A percentile compares a stretch with the other conserved stretches of the same genome.
These are phyloP conservation scores for Parietaria judaica DNA, from an alignment of 306 rosid genomes.

Conservation along the genomic window DNA sequence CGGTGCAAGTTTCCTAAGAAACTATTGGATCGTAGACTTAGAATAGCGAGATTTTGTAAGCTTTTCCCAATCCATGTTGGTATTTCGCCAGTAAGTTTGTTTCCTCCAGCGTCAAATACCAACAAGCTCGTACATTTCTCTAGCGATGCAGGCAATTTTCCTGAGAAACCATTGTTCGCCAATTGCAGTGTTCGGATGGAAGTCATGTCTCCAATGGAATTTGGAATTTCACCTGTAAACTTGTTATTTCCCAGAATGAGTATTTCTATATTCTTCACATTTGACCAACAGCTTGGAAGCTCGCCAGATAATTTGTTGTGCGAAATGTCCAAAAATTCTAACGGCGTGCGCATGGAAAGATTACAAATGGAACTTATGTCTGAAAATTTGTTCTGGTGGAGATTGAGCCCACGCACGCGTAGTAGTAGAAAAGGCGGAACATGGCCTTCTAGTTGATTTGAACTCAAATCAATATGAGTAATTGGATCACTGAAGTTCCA, in stretches of 20 bases:
- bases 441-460: conserved; percentile 6
- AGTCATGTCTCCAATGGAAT: neutral
- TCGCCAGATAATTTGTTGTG: conserved; percentile 9
- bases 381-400: too few relatives aligned
- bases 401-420: too few relatives aligned
- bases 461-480: neutral
- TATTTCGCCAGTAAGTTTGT: conserved; percentile 8
- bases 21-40: conserved; percentile 2
- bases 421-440: neutral
- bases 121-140: neutral
- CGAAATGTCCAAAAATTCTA: too few relatives aligned
- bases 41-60: neutral
- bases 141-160: conserved; percentile 4
- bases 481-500: neutral
- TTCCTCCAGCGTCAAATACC: conserved; percentile 6
- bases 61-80: conserved; percentile 11
- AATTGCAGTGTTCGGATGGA: neutral
- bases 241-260: conserved; percentile 1
- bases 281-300: conserved; percentile 12
- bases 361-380: too few relatives aligned
- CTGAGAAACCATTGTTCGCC: conserved; percentile 10
- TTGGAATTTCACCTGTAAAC: conserved; percentile 3
- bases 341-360: neutral
- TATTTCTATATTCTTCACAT: neutral
- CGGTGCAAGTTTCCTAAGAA: neutral